Evolutionary conservation across 306 rosid species (phyloP), one percentile per base, ranked within the genome.

Genomic region (Pterocarpus macrocarpus): DNA sequence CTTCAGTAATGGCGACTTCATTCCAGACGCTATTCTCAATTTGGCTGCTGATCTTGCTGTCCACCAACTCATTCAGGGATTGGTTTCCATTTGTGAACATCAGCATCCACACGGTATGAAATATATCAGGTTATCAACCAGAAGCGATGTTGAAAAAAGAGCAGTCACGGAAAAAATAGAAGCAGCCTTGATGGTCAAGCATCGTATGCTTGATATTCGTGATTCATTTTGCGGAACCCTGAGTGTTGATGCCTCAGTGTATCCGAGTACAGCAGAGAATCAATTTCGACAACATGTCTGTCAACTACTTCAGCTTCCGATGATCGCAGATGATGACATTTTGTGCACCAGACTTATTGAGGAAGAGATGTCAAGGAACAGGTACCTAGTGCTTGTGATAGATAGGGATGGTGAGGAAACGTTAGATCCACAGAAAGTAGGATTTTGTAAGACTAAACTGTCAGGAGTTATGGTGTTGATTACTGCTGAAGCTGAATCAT

Each of bases 11-110:
- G 9, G 5, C 1, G 10, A 43, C 8, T 14, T 0, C 8, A 53
- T 38, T 64, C 75, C 80, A 34, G 33, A 57, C 43, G 58, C 5
- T 8, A 57, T 83, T 56, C 65, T 83, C 45, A 47, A 33, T 16
- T 36, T 28, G 14, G 14, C 65, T 17, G 35, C 45, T 62, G 77
- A 76, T 59, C 81, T 82, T 17, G 47, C 81, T 34, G 64, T 76
- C n/a, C 6, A 28, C 2, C 86, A 83, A 56, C 64, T 83, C 8
- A 3, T 71, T 44, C 76, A 65, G 22, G 65, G 41, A 34, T 15
- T 78, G 50, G 0, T 45, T 17, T 44, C 76, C 58, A 13, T 52
- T 14, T 52, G 7, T 14, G 14, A 52, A 52, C 7, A 14, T 47
- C 15, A 47, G 9, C 12, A 47, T 47, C 58, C 0, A 1, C 6